Evolutionary conservation across 139 green algal genomes (phyloP).

Genomic region (Asterochloris sp.): DNA sequence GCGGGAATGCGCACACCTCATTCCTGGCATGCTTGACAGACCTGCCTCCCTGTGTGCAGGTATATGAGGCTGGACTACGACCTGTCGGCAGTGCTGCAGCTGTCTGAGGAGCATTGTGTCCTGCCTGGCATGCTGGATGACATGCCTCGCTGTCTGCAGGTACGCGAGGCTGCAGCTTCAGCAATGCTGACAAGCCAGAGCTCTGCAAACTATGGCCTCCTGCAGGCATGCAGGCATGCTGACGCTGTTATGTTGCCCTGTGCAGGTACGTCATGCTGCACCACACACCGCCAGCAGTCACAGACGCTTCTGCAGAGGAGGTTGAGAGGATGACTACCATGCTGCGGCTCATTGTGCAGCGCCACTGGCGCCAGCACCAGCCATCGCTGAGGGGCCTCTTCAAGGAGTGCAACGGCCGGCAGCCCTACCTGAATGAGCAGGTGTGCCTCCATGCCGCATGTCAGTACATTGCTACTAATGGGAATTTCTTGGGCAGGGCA

Average conservation of each 20-base stretch:
- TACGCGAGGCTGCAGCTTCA: not conserved
- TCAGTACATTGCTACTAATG: not conserved
- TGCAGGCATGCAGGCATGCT: not conserved
- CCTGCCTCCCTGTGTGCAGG: no score
- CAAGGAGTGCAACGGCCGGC: not conserved
- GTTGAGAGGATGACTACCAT: slow-evolving; percentile 5
- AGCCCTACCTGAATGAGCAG: slow-evolving; percentile 11
- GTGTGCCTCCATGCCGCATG: not conserved
- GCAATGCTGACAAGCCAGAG: not conserved
- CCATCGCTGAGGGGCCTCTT: not conserved
- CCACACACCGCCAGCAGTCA: not conserved
- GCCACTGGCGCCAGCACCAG: slow-evolving; percentile 13
- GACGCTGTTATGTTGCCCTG: not conserved
- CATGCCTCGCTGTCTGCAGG: not conserved
- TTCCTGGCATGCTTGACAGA: no score
- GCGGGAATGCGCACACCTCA: no score
- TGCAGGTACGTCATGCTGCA: slow-evolving; percentile 7
- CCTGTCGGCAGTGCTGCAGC: no score
- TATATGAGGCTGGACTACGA: no score
- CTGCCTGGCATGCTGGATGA: not conserved
- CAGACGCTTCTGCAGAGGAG: slow-evolving; percentile 9
- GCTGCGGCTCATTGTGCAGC: slow-evolving; percentile 11
- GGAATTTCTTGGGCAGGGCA: not conserved
- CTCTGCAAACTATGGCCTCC: not conserved
- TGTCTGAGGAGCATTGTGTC: no score